phyloP scores from a whole-genome alignment of 306 rosid genomes.

The Sechiopsis laciniata region DNA sequence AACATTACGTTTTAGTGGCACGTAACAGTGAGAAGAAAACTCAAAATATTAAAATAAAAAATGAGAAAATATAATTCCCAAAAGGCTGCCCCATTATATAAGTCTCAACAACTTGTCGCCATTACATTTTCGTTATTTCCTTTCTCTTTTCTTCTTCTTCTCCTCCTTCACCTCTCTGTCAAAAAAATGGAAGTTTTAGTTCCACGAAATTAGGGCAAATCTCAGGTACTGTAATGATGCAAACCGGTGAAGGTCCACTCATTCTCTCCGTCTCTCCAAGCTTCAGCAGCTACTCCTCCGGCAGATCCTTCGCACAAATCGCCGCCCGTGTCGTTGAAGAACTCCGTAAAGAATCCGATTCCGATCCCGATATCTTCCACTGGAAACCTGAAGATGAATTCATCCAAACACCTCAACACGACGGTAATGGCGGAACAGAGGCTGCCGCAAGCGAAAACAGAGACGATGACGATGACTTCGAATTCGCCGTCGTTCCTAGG shows the following conservation, averaged over 20 bases:
- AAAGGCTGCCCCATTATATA: neutral
- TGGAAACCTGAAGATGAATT: neutral
- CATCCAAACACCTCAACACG: too few species aligned
- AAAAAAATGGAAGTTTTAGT: neutral
- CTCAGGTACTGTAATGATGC: constrained; percentile 28
- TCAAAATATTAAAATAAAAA: too few species aligned
- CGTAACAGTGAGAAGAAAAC: too few species aligned
- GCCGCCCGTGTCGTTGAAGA: constrained; percentile 66
- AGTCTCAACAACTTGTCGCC: neutral
- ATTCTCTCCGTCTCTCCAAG: constrained; percentile 55
- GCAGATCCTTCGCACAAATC: constrained; percentile 40
- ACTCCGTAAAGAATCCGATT: constrained; percentile 34
- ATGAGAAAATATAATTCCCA: too few species aligned
- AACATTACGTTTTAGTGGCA: too few species aligned
- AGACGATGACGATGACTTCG: constrained; percentile 52
- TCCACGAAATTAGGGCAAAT: neutral
- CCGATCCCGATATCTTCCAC: constrained; percentile 18
- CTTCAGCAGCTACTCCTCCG: constrained; percentile 60
- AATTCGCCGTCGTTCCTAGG: constrained; percentile 43
- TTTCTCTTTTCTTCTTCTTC: neutral
- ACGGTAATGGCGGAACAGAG: constrained; percentile 6
- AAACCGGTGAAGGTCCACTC: constrained; percentile 29
- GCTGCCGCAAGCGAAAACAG: neutral
- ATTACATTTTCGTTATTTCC: neutral
- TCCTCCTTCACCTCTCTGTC: neutral